Percentiles rank a stretch among this genome's conserved stretches.
Evolutionary conservation across 352 stramenopile genomes (phyloP).

Genomic region (Phytopythium aichiense): DNA sequence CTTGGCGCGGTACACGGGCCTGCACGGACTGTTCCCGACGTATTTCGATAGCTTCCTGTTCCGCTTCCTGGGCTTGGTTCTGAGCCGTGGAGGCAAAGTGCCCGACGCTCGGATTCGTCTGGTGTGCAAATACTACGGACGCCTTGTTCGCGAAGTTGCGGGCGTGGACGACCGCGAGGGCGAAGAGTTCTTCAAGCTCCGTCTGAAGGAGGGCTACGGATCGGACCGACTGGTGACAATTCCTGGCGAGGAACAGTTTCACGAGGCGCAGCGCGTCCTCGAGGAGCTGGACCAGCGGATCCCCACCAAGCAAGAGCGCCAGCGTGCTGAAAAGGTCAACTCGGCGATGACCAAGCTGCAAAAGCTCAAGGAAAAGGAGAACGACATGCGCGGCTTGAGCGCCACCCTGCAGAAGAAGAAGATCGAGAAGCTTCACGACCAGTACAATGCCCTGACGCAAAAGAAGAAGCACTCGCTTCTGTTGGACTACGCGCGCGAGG

Average conservation of each 20-base stretch:
- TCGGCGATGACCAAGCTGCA: conserved; percentile 39
- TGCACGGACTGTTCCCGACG: conserved; percentile 59
- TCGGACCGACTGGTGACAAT: conserved; percentile 55
- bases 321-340: conserved; percentile 32
- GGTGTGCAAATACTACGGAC: conserved; percentile 91
- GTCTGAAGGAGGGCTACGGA: conserved; percentile 79
- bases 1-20: conserved; percentile 78
- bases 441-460: conserved; percentile 72
- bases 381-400: conserved; percentile 66
- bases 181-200: conserved; percentile 86
- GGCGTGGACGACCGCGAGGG: conserved; percentile 90
- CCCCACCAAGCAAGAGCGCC: conserved; percentile 34
- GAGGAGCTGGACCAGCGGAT: conserved; percentile 57
- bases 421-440: conserved; percentile 77
- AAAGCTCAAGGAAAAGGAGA: conserved; percentile 65
- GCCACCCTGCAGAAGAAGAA: conserved; percentile 78
- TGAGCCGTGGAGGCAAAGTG: conserved; percentile 74
- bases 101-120: conserved; percentile 93
- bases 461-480: conserved; percentile 75
- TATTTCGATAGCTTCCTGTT: conserved; percentile 90
- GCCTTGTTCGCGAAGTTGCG: conserved; percentile 88
- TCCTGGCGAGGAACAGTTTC: conserved; percentile 36
- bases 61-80: conserved; percentile 83
- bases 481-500: conserved; percentile 47
- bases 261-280: conserved; percentile 73